Base-by-base conservation (phyloP, 306 rosid genomes). In the Begonia fuchsioides region DNA sequence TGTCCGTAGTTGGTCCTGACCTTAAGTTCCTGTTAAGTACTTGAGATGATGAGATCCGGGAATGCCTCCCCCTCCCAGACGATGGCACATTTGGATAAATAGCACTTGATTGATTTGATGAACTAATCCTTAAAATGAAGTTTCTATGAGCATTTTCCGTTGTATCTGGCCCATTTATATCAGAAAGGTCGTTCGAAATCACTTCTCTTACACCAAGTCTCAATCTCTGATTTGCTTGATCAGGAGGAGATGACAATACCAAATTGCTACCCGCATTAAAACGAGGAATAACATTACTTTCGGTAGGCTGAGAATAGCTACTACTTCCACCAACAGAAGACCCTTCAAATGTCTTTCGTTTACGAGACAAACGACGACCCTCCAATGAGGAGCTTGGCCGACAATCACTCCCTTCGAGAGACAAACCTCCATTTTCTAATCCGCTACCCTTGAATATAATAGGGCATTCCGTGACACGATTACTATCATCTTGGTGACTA, bases 311-410 rank as follows among this genome's bases (percentile, higher is more conserved):
- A 58, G 57, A 66, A 69, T 79, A 79, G 73, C 81, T 75, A 64
- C 82, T 75, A 68, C 93, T 76, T 69, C 87, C 98, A 19, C 76
- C 57, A 6, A 61, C 52, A 10, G 92, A 81, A 53, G 94, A 77
- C 55, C 77, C 83, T 65, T 92, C 98, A 56, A 69, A 65, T 20
- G 94, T 65, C 76, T 92, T 92, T 68, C 98, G 68, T 68, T 92
- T 92, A 67, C 86, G 68, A 44, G 94, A 78, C 38, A 73, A 65
- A 19, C 80, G 94, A 4, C 81, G 83, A 17, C 81, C 67, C 53
- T 85, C 95, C 49, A 74, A 13, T 54, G 95, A 77, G 72, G 74
- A 52, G 51, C 86, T 76, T 35, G 80, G 74, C 75, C 93, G 73
- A 38, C 77, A 72, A 59, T 75, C 82, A 51, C 57, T 73, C 51